Base-by-base conservation (phyloP, 176 grass and related monocot genomes). In the Poa pratensis region DNA sequence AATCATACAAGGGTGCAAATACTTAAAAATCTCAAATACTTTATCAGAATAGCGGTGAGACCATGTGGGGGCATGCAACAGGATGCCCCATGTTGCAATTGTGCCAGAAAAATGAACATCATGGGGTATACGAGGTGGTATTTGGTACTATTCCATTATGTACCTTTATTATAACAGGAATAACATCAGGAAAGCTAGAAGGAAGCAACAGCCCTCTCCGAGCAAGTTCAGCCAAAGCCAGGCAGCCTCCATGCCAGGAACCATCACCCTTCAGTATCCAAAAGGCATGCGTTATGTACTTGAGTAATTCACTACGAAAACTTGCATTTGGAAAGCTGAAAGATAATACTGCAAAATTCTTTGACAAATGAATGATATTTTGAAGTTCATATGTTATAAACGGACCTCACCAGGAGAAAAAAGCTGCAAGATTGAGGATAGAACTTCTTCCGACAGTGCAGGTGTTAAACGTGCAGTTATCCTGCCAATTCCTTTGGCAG, bases 211-310 rank as follows among this genome's bases (percentile, higher is more conserved):
- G 86, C 6, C 96, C 96, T 89, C 93, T 91, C 48, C 96, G 80
- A 88, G 96, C 89, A 79, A 98, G 81, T 90, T 98, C 96, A 82
- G 96, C 96, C 85, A 98, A 89, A 85, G 93, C 96, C 86, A 98
- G 92, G 88, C 96, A 98, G 13, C 96, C 96, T 81, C 96, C 96
- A 66, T 98, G 93, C 96, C 93, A 98, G 24, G 91, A 98, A 60
- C 96, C 89, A 89, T 98, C 96, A 71, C 91, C 96, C 96, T 98
- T 80, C 83, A 88, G 49, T 78, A 90, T 62, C 42, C 27, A 78
- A 61, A 82, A 84, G 62, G 64, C 23, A 42, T 49, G 73, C 55
- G 54, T 78, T 76, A 85, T 75, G 57, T 70, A 68, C 51, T 70
- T 79, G 1, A 77, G 51, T 62, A 55, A 61, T 35, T 43, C 8